phyloP scores from a whole-genome alignment of 192 early-diverging fungal genomes.

The Coemansia sp. region DNA sequence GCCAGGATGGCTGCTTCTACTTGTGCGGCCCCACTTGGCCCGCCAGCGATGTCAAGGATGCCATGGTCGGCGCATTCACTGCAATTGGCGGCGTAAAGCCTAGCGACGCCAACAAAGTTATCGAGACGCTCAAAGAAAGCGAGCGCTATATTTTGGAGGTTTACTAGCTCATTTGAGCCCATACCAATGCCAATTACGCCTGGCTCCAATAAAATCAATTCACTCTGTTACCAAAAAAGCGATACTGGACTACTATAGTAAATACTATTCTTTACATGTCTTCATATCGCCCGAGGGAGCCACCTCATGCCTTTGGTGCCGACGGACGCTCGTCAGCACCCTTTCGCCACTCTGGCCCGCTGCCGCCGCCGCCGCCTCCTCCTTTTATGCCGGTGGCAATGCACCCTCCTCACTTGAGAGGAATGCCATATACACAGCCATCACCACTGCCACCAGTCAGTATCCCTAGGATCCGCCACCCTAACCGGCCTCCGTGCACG shows the following conservation, averaged over 20 bases:
- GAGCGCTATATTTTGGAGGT: conserved; percentile 94
- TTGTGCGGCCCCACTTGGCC: conserved; percentile 98
- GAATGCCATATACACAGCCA: neutral
- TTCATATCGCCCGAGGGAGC: neutral
- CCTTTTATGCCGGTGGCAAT: conserved; percentile 10
- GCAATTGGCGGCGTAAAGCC: conserved; percentile 58
- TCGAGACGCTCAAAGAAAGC: conserved; percentile 90
- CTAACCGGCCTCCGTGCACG: conserved; percentile 62
- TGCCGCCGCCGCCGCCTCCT: conserved; percentile 7
- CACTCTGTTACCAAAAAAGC: neutral
- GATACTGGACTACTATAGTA: neutral
- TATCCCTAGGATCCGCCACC: conserved; percentile 42
- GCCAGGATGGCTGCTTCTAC: conserved; percentile 84
- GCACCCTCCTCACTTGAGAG: conserved; percentile 1
- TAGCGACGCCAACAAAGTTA: conserved; percentile 64
- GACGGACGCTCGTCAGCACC: neutral
- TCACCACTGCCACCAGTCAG: conserved; percentile 4
- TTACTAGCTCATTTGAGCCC: conserved; percentile 49
- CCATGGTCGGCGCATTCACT: conserved; percentile 76
- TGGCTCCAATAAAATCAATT: neutral
- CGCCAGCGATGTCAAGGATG: conserved; percentile 90
- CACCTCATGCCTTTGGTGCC: neutral
- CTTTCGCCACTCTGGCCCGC: neutral
- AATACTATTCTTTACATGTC: neutral
- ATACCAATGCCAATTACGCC: neutral